Evolutionary conservation across 2,329 filamentous ascomycete genomes (phyloP).

Genomic region (Cordyceps militaris): DNA sequence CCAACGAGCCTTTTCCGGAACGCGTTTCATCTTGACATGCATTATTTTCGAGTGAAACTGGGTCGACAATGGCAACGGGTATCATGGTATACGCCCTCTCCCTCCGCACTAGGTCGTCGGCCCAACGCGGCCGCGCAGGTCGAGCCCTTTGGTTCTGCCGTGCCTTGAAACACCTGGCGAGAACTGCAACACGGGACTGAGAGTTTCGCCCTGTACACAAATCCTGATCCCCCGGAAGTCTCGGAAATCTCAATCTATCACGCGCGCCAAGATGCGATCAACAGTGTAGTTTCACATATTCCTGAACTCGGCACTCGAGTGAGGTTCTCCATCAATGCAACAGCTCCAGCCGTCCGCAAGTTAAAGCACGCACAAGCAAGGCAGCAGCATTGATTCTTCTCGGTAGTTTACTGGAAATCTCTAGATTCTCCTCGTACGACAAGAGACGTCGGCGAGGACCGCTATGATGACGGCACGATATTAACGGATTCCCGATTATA

Average conservation of each 20-base stretch:
- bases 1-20: not conserved
- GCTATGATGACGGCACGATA: not conserved
- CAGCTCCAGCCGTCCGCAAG: too few species aligned
- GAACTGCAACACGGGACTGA: not conserved
- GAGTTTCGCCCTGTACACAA: not conserved
- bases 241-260: not conserved
- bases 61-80: not conserved
- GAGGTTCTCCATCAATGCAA: not conserved
- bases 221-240: not conserved
- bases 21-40: not conserved
- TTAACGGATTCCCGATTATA: not conserved
- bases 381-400: not conserved
- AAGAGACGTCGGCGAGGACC: not conserved
- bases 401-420: not conserved
- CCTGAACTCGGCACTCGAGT: not conserved
- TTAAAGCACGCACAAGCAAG: not conserved
- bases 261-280: constrained; percentile 1
- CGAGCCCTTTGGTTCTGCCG: not conserved
- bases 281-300: constrained; percentile 1
- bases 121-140: not conserved
- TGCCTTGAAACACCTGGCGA: not conserved
- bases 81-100: not conserved
- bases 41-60: constrained; percentile 2
- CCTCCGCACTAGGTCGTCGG: not conserved
- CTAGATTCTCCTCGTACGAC: not conserved